Base-by-base conservation (phyloP, 192 early-diverging fungal species). In the Backusella circina region DNA sequence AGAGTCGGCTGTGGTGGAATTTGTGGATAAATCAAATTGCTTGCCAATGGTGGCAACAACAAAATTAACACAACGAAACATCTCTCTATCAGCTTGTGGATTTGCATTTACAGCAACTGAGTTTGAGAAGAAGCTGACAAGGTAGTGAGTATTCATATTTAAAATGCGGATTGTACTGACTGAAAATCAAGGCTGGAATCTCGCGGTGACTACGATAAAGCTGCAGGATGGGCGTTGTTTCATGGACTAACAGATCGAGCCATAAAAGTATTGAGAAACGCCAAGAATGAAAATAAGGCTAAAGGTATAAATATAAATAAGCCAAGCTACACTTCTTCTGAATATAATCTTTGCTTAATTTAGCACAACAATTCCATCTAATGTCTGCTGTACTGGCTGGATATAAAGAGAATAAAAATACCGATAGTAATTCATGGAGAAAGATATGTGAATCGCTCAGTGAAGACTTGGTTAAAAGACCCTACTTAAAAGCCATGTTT, bases 401-500 rank as follows among this genome's bases (percentile, higher is more conserved):
- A 23, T 82, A 85, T 72, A 50, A 84, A 77, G 65, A 50, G 64
- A 85, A 77, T 69, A 78, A 77, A 15, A 71, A 31, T 39, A 68
- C 16, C 67, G 66, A 67, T 67, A 80, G 74, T 50, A 69, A 65
- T 26, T 75, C 61, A 38, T 95, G 92, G 91, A 83, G 79, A 39
- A 81, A 85, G 47, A 82, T 93, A 21, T 94, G 91, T 76, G 75
- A 82, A n/a, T 82, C 80, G 16, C 77, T 95, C 32, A 89, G 86
- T 71, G 70, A 75, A 10, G 86, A 89, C 16, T 77, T 95, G 44
- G 75, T 80, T 28, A 87, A 91, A 28, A 61, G 73, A 65, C 93
- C 97, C 15, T 94, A 97, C 69, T 79, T 98, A 67, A 82, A 91
- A 39, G 91, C 94, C 44, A 95, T 99, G 5, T 98, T 99, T 80